Base-by-base conservation (phyloP, 352 stramenopile genomes). In the Phytopythium boreale region DNA sequence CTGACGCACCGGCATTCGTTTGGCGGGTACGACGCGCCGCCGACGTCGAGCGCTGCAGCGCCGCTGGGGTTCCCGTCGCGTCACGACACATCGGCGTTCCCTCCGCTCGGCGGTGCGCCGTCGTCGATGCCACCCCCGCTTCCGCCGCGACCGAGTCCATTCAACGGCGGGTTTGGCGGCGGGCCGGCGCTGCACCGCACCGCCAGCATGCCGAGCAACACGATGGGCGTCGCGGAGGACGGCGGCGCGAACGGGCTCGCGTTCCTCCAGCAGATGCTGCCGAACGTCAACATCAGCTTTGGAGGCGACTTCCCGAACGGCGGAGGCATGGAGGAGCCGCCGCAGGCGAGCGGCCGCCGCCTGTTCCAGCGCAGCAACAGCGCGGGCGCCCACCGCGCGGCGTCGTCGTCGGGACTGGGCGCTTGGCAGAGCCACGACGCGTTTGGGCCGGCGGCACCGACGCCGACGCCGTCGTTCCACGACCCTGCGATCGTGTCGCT, bases 201-300 rank as follows among this genome's bases (percentile, higher is more conserved):
- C 12, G 41, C 56, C n/a, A 62, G 56, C 26, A 62, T 62, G 56
- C 56, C 56, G 24, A 43, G 20, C 20, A 49, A 17, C 26, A 64
- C 58, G 11, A 50, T 62, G 36, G 56, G 49, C 11, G 66, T 95
- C 2, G 86, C 34, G 4, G 55, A 60, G 9, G 36, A 27, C 15
- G 64, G 63, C 19, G 52, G 55, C n/a, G 62, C 60, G 4, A 76
- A 71, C 19, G 86, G 86, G 0, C 70, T 95, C 1, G 86, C 84
- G 43, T 95, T 93, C 66, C 70, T 95, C 31, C 86, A 95, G 78
- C 82, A 92, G 63, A 95, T 95, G 86, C 80, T 95, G 20, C 86
- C 86, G 12, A 95, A 95, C 59, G 86, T 95, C 34, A 93, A 95
- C 73, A 95, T 95, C 57, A 95, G 86, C 73, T 91, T 82, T 57